Evolutionary conservation across 176 grass and related monocot genomes (phyloP).

Genomic region (Ananas comosus): DNA sequence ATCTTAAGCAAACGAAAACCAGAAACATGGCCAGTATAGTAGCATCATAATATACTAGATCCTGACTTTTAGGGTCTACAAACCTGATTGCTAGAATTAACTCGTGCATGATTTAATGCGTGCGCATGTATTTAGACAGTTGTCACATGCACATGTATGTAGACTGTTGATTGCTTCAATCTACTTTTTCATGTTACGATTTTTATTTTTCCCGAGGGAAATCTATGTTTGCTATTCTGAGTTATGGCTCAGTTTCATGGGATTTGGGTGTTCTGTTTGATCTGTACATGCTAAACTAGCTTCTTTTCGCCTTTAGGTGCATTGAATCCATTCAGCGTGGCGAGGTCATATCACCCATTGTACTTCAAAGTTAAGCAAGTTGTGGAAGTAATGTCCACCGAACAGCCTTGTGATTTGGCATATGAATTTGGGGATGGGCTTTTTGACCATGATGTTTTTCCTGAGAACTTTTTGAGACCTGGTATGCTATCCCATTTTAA

Average conservation of each 20-base stretch:
- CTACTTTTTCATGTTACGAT: not conserved
- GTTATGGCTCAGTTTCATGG: not conserved
- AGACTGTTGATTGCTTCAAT: not conserved
- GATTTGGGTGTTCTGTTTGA: not conserved
- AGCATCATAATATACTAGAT: too few species aligned
- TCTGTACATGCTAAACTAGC: not conserved
- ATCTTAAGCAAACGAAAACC: not conserved
- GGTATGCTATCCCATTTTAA: not conserved
- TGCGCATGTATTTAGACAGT: not conserved
- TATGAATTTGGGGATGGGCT: slow-evolving; percentile 30
- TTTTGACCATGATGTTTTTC: slow-evolving; percentile 9
- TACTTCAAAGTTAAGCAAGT: slow-evolving; percentile 22
- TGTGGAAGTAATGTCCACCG: slow-evolving; percentile 24
- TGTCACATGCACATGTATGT: not conserved
- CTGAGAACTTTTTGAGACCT: slow-evolving; percentile 7
- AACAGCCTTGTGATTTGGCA: slow-evolving; percentile 24
- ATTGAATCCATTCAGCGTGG: slow-evolving; percentile 1
- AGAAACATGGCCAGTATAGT: not conserved
- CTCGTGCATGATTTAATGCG: not conserved
- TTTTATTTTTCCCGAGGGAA: too few species aligned
- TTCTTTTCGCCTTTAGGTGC: not conserved
- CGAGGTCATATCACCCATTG: slow-evolving; percentile 3
- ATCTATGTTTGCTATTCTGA: not conserved
- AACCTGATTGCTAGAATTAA: too few species aligned
- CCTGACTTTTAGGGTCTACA: too few species aligned